Base-by-base conservation (phyloP, 2,329 filamentous ascomycete genomes). In the Nectriaceae sp. region DNA sequence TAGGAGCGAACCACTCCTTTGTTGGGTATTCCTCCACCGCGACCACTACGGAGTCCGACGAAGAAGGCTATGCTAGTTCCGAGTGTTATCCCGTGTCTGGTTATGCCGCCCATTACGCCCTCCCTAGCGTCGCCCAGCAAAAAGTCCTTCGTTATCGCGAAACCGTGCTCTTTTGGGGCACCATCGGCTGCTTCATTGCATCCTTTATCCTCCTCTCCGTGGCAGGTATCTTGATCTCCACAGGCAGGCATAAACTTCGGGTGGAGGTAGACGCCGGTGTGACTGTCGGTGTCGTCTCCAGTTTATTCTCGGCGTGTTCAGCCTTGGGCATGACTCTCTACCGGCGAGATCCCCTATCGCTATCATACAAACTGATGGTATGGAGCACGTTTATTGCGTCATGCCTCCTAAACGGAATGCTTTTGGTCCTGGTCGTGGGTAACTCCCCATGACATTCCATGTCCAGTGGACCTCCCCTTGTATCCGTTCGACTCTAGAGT, bases 201-300 rank as follows among this genome's bases (percentile, higher is more conserved):
- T 79, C 88, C 0, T 77, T 85, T 29, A 66, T 85, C 5, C 76
- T 93, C 8, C 77, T 90, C 29, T 66, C 78, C 40, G 77, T 93
- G 24, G 81, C 87, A 0, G 76, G 76, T 31, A 75, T 87, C 10
- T 78, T 94, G 31, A 82, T 88, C 24, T 70, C 75, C 13, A 89
- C 89, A 1, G 88, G 88, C 8, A 77, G 81, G 40, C 85, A 83
- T 63, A 87, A 81, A 65, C 75, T 87, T 55, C 76, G 80, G 4
- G 75, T 83, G n/a, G 83, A 89, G 65, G 89, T 93, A 3, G 87
- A 92, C 59, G 82, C 81, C 0, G 88, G 85, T 8, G 86, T 89
- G 2, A 76, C 88, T 1, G 75, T 89, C 35, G 88, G 87, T 10
- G 83, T 87, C 15, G 76, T 88, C 24, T 75, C 81, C 22, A 88